Base-by-base conservation (phyloP, 2,329 filamentous ascomycete genomes). In the Lachnellula subtilissima region DNA sequence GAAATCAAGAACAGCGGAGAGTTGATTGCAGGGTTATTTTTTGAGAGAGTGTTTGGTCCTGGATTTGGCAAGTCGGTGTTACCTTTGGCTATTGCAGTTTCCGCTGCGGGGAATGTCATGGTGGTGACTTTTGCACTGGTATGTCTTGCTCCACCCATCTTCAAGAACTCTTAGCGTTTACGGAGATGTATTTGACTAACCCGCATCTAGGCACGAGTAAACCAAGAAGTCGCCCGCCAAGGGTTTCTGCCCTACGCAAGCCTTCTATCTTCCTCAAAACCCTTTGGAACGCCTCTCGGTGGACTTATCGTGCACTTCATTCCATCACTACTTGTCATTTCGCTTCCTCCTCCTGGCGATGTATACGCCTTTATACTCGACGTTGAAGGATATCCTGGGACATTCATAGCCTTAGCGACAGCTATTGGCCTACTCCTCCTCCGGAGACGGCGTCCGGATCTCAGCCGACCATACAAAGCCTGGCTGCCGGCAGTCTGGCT, bases 261-360 rank as follows among this genome's bases (percentile, higher is more conserved):
- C 4, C 64, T 72, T 23, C 67, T 72, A 60, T 64, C 67, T 11
- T 69, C 65, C 1, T 63, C 63, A 1, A 54, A 61, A 22, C 56
- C 63, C 1, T 63, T 65, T 48, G 53, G 56, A 15, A 56, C 56
- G 36, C 71, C 71, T 1, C 49, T 64, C 6, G 68, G 71, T 15
- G 71, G 71, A n/a, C 68, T 82, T 15, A 74, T 78, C 12, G 77
- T 87, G 49, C 81, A 86, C 59, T 86, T 83, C 65, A 74, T 85
- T 25, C 83, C 83, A 17, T 86, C 84, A 1, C 77, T 78, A 15
- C 70, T 86, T 22, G 78, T 81, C 3, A 82, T 78, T 19, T 72
- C 79, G 0, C 74, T 79, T 1, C 76, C 75, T 4, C 79, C 79
- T 11, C 77, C 77, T 0, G 71, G 71, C 2, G 63, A 66, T 37